Evolutionary conservation across 225 moss, liverwort and hornwort species (phyloP).

Genomic region (Lunularia cruciata): DNA sequence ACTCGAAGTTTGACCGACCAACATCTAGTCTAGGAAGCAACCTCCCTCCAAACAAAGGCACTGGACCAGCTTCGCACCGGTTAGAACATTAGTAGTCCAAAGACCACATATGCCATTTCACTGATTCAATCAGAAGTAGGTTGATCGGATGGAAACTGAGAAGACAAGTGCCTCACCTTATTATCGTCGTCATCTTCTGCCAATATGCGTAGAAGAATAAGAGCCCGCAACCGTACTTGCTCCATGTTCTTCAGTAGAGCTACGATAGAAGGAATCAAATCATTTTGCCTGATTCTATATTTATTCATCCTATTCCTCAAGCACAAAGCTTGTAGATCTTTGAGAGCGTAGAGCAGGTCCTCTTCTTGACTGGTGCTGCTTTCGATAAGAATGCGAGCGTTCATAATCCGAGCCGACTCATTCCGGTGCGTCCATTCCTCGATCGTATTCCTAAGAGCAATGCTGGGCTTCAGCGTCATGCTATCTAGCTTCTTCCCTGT

Average conservation of each 20-base stretch:
- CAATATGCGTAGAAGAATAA: conserved; percentile 54
- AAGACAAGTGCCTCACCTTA: conserved; percentile 47
- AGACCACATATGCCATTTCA: no score
- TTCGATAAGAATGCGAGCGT: conserved; percentile 56
- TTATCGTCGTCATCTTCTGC: conserved; percentile 86
- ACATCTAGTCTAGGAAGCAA: background rate
- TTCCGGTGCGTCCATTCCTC: conserved; percentile 91
- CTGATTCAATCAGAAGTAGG: no score
- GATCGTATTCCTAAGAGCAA: conserved; percentile 89
- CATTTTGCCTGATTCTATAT: conserved; percentile 62
- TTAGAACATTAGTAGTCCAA: no score
- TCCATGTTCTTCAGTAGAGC: conserved; percentile 71
- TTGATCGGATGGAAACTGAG: no score
- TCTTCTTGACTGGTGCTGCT: conserved; percentile 44
- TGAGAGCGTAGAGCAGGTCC: conserved; percentile 68
- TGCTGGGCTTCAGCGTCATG: conserved; percentile 66
- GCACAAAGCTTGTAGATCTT: conserved; percentile 68
- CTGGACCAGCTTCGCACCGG: no score
- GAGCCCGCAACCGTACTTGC: conserved; percentile 65
- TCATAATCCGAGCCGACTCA: conserved; percentile 71
- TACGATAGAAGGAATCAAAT: conserved; percentile 71
- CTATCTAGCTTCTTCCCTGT: conserved; percentile 68
- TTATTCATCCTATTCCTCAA: conserved; percentile 65
- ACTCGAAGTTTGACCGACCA: background rate
- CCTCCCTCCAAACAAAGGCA: background rate